Percentiles rank a stretch among this genome's conserved stretches.
Evolutionary conservation across 768 basidiomycete species (phyloP).

Genomic region (Serendipita sp.): DNA sequence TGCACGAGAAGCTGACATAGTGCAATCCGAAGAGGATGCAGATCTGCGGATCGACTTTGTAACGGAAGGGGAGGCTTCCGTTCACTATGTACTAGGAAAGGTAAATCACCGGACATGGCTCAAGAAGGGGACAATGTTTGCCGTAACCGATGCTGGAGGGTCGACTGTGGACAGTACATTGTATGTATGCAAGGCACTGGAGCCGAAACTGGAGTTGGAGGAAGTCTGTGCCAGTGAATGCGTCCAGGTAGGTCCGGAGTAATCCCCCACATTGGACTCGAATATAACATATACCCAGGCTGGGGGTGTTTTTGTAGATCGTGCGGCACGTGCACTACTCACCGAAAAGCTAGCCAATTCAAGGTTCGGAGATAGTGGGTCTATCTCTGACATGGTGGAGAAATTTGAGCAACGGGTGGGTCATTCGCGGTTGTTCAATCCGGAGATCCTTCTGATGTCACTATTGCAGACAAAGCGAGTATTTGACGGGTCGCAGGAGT

Average conservation of each 20-base stretch:
- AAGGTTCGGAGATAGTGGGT: slow-evolving; percentile 23
- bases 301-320: neutral
- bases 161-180: neutral
- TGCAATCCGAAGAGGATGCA: neutral
- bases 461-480: neutral
- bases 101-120: neutral
- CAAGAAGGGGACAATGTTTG: neutral
- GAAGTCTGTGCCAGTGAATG: neutral
- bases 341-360: slow-evolving; percentile 28
- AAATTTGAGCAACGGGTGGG: slow-evolving; percentile 26
- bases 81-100: neutral
- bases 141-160: neutral
- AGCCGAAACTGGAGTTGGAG: neutral
- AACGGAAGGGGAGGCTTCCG: neutral
- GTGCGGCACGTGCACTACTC: neutral
- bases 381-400: slow-evolving; percentile 25
- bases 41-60: neutral
- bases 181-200: neutral
- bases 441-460: too few relatives aligned
- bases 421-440: neutral
- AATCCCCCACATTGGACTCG: neutral
- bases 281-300: neutral
- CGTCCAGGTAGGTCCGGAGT: neutral
- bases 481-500: neutral
- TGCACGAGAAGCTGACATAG: neutral